Percentiles rank a stretch among this genome's conserved stretches.
phyloP scores from a whole-genome alignment of 2,329 filamentous ascomycete species.

The Phoma sp. region DNA sequence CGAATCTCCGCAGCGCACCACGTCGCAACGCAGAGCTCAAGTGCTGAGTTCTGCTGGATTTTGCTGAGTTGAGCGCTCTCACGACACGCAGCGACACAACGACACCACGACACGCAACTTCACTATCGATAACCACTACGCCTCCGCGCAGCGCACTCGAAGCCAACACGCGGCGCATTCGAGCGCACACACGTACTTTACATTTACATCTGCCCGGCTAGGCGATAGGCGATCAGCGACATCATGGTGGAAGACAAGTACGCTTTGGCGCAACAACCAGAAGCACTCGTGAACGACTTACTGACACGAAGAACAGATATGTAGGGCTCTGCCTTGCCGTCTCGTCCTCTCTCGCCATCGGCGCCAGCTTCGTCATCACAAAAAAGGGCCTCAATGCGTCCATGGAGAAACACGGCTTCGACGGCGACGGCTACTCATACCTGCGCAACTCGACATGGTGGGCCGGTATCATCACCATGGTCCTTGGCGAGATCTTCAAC shows the following conservation, averaged over 20 bases:
- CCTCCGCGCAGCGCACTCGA: background rate
- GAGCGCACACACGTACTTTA: background rate
- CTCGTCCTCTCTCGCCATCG: constrained; percentile 40
- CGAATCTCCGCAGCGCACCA: constrained; percentile 5
- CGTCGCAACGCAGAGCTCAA: constrained; percentile 17
- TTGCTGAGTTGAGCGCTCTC: background rate
- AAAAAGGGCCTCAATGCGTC: constrained; percentile 97
- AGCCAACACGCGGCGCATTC: constrained; percentile 3
- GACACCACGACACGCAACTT: constrained; percentile 4
- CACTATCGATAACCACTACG: constrained; percentile 14
- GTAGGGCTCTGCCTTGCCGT: constrained; percentile 50
- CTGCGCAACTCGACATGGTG: constrained; percentile 96
- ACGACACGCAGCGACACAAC: background rate
- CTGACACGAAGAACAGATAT: constrained; percentile 47
- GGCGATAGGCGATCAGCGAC: constrained; percentile 18
- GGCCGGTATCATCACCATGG: constrained; percentile 88
- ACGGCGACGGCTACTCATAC: constrained; percentile 95
- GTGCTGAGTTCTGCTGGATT: constrained; percentile 19
- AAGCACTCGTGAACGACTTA: background rate
- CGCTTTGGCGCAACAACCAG: constrained; percentile 23
- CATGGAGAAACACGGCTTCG: constrained; percentile 90
- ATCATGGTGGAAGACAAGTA: constrained; percentile 52
- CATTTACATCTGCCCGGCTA: constrained; percentile 9
- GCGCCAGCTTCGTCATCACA: constrained; percentile 95
- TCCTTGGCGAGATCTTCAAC: constrained; percentile 92